phyloP scores from a whole-genome alignment of 1,139 yeast genomes.

The Sporopachydermia cereana region DNA sequence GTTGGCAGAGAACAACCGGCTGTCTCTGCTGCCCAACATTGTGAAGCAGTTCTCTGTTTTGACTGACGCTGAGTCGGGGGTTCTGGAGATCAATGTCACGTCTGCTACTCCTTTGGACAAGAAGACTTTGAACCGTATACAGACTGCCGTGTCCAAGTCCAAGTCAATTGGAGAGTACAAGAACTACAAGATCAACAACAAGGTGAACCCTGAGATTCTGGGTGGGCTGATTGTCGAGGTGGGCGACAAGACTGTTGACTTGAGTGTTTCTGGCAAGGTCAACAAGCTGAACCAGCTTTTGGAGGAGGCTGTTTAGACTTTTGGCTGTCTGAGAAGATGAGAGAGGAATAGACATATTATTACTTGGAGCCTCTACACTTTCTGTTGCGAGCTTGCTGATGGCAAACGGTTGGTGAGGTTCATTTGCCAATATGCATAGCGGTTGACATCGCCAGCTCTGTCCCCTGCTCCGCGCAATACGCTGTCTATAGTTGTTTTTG shows the following conservation, averaged over 20 bases:
- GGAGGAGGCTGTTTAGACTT: slow-evolving; percentile 68
- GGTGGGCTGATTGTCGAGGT: slow-evolving; percentile 96
- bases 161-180: slow-evolving; percentile 76
- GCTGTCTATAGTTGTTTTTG: no score
- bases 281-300: slow-evolving; percentile 82
- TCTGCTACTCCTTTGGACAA: slow-evolving; percentile 79
- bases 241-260: slow-evolving; percentile 94
- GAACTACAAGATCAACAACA: slow-evolving; percentile 73
- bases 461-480: no score
- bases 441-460: no score
- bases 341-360: neutral
- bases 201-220: slow-evolving; percentile 77
- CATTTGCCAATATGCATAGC: no score
- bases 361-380: neutral
- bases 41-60: slow-evolving; percentile 63
- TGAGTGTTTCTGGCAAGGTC: slow-evolving; percentile 76
- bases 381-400: neutral
- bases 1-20: slow-evolving; percentile 92
- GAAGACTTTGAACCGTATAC: slow-evolving; percentile 68
- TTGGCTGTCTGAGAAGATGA: neutral
- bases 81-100: slow-evolving; percentile 88
- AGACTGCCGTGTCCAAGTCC: slow-evolving; percentile 67
- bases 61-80: slow-evolving; percentile 82
- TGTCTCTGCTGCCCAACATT: slow-evolving; percentile 54
- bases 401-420: no score